A percentile compares a stretch with the other conserved stretches of the same genome.
phyloP scores from a whole-genome alignment of 768 basidiomycete genomes.

The Leccinellum rugosiceps region DNA sequence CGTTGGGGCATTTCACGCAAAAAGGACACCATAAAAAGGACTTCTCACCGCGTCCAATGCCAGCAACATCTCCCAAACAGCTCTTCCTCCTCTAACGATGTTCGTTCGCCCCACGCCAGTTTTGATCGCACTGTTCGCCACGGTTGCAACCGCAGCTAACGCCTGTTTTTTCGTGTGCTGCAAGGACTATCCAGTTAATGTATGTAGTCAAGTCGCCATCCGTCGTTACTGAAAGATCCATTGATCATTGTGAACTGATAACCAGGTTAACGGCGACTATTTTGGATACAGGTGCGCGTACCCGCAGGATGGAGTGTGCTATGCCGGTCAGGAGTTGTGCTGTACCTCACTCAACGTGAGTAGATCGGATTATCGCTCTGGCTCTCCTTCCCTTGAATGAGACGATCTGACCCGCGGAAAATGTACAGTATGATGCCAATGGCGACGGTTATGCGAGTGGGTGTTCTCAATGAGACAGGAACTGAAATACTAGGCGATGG shows the following conservation, averaged over 20 bases:
- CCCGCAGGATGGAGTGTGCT: no score
- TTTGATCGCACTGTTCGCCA: neutral
- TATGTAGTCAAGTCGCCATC: neutral
- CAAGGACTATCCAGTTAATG: no score
- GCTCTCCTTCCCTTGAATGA: neutral
- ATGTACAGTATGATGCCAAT: no score
- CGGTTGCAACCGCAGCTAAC: neutral
- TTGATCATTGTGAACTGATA: neutral
- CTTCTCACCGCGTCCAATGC: no score
- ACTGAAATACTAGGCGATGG: neutral
- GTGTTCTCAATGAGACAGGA: neutral
- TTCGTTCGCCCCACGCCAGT: neutral
- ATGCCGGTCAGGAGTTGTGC: no score
- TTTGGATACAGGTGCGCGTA: no score
- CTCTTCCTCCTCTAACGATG: neutral
- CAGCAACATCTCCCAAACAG: neutral
- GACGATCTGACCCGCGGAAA: neutral
- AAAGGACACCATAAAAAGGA: no score
- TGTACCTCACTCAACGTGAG: no score
- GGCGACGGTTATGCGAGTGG: no score
- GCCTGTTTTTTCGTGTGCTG: neutral
- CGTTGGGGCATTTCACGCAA: no score
- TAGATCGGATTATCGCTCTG: no score
- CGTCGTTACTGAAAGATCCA: neutral
- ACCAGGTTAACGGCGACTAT: no score